These are phyloP conservation scores for Ballota nigra DNA, from an alignment of 257 asterid genomes.

Conservation along the genomic window DNA sequence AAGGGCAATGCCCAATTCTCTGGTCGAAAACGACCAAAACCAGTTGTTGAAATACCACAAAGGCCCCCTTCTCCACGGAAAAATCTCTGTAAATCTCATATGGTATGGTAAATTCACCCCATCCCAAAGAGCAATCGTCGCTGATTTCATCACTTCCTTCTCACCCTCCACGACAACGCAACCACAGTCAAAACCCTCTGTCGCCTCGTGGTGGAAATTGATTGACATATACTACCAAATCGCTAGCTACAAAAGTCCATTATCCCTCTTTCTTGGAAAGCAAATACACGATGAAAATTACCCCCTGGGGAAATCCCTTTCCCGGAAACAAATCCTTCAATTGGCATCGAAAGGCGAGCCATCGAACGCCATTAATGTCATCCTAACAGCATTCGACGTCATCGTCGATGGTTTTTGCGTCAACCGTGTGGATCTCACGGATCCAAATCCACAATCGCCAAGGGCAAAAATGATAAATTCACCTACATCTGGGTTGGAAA, in stretches of 20 bases:
- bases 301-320: conserved; percentile 56
- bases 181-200: conserved; percentile 54
- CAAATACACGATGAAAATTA: conserved; percentile 41
- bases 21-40: conserved; percentile 7
- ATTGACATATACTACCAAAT: conserved; percentile 58
- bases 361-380: conserved; percentile 51
- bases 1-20: not conserved
- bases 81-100: conserved; percentile 50
- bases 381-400: conserved; percentile 55
- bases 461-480: conserved; percentile 41
- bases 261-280: conserved; percentile 39
- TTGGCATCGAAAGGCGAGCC: conserved; percentile 58
- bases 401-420: conserved; percentile 59
- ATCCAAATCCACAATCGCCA: conserved; percentile 20
- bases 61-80: conserved; percentile 67
- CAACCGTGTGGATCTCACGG: conserved; percentile 72
- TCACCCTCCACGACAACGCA: conserved; percentile 24
- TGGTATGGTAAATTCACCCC: conserved; percentile 79
- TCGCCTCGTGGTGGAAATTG: conserved; percentile 70
- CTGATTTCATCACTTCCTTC: conserved; percentile 65
- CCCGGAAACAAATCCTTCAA: conserved; percentile 42
- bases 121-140: conserved; percentile 55
- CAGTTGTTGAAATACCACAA: conserved; percentile 57
- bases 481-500: conserved; percentile 80
- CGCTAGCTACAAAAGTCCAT: conserved; percentile 36